A percentile compares a stretch with the other conserved stretches of the same genome.
Conservation (phyloP, 441 rosid species). For the Geranium incanum region DNA sequence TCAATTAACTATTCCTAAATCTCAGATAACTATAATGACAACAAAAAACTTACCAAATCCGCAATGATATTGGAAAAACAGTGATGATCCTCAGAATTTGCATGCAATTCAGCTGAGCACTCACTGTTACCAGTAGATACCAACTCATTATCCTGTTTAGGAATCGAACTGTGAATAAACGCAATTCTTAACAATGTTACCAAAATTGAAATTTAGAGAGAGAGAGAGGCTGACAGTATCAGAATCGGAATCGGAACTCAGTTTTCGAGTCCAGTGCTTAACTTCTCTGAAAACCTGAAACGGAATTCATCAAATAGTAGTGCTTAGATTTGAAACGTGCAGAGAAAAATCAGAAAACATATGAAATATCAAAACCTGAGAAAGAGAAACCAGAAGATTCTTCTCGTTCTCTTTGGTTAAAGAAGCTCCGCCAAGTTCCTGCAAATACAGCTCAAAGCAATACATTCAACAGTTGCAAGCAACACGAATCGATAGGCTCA, state of each 20-base stretch:
- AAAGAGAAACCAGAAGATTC: slow-evolving; percentile 43
- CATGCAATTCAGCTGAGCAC: slow-evolving; percentile 13
- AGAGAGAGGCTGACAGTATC: slow-evolving; percentile 19
- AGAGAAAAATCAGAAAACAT: not conserved
- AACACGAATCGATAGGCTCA: not conserved
- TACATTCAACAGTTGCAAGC: not conserved
- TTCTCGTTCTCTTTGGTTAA: slow-evolving; percentile 37
- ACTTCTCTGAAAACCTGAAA: slow-evolving; percentile 42
- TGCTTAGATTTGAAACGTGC: not conserved
- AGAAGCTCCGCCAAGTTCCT: slow-evolving; percentile 29
- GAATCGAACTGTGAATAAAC: not conserved
- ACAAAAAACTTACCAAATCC: slow-evolving; percentile 42
- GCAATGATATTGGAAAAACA: slow-evolving; percentile 33
- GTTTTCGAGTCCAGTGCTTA: slow-evolving; percentile 33
- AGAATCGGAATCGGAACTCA: slow-evolving; percentile 19
- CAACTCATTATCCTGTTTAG: slow-evolving; percentile 22
- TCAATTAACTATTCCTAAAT: not conserved
- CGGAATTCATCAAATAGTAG: not conserved
- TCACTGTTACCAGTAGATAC: slow-evolving; percentile 9
- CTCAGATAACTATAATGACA: not conserved
- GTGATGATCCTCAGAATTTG: slow-evolving; percentile 21
- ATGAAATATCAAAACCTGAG: slow-evolving; percentile 30
- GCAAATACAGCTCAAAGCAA: slow-evolving; percentile 6
- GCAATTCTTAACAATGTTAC: not conserved
- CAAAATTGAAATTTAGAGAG: not conserved